These are phyloP conservation scores for Neoscytalidium dimidiatum DNA, from an alignment of 2,329 filamentous ascomycete genomes.

Conservation along the genomic window DNA sequence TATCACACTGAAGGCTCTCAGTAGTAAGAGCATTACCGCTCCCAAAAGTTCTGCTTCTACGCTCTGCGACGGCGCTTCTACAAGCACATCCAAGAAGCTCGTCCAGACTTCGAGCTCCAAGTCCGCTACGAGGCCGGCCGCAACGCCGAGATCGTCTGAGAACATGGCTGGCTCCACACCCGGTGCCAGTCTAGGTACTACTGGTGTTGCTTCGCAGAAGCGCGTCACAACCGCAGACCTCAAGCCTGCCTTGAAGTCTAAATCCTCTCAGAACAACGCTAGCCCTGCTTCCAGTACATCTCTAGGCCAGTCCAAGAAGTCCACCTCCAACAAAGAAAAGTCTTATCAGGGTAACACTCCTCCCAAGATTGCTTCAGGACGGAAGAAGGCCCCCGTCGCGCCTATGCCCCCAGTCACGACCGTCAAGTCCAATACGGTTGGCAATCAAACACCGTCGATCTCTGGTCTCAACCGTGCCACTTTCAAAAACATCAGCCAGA, in stretches of 20 bases:
- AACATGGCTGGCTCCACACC: too few relatives aligned
- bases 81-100: too few relatives aligned
- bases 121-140: too few relatives aligned
- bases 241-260: neutral
- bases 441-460: neutral
- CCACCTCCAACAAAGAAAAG: neutral
- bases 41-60: too few relatives aligned
- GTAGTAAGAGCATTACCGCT: too few relatives aligned
- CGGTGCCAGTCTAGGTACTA: too few relatives aligned
- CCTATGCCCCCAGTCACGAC: neutral
- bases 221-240: neutral
- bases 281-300: too few relatives aligned
- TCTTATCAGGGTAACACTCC: neutral
- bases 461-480: neutral
- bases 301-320: neutral
- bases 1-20: too few relatives aligned
- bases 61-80: too few relatives aligned
- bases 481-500: neutral
- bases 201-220: neutral
- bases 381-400: neutral
- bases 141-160: too few relatives aligned
- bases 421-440: neutral
- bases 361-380: neutral
- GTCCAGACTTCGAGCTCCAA: too few relatives aligned
- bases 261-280: neutral